Evolutionary conservation across 2,329 filamentous ascomycete genomes (phyloP), one percentile per base, ranked within the genome.

Genomic region (Stagonosporopsis chrysanthemi): DNA sequence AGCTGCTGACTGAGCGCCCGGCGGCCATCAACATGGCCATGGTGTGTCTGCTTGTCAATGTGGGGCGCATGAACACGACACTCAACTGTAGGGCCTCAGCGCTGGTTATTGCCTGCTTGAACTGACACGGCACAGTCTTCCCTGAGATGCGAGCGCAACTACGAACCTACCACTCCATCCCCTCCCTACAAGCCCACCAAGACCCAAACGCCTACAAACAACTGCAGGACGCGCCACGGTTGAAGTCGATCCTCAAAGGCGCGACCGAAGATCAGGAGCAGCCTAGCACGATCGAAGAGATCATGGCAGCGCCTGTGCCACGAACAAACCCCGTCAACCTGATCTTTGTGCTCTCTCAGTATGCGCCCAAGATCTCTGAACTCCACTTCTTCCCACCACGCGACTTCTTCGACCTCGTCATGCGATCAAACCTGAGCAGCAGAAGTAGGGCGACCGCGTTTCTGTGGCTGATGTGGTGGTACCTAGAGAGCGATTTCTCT

Each of bases 391-490:
- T 90, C 11, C 84, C 88, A 6, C 87, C 88, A 1, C 86, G 89
- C 64, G 95, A 99, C 76, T 98, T 99, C 75, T 96, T 97, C 75
- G 95, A 99, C 70, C 84, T 99, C 15, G 89, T 99, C 68, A 98
- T 98, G 93, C 89, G 91, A 71, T 88, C 89, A 1, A 89, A 90
- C 23, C 84, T 92, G 59, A 91, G 88, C 55, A 98, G 93, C 76
- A 80, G 83, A 65, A 96, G 91, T 60, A 86, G 95, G 61, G 93
- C 95, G 1, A 88, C 82, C 41, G 94, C 94, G 0, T 99, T 99
- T 67, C 80, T 99, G 19, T 99, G 95, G 95, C 82, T 99, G 62
- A 96, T 99, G 88, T 99, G 95, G 95, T 97, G 95, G 82, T 98
- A 99, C 72, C 84, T 99, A 17, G 95, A 99, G 75, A 97, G 93